phyloP scores from a whole-genome alignment of 192 early-diverging fungal genomes.

The Coemansia sp. region DNA sequence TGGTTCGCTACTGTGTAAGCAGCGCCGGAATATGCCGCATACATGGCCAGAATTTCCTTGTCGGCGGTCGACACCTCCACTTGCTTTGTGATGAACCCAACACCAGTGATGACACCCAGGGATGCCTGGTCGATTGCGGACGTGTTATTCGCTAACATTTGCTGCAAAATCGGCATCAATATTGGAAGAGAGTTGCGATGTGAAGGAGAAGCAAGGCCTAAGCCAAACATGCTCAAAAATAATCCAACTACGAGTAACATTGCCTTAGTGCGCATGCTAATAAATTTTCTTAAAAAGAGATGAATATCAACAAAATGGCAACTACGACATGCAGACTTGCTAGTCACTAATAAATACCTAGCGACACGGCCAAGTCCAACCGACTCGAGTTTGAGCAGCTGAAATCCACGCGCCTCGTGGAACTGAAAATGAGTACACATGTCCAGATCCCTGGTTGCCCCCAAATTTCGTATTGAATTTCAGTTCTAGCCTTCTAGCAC shows the following conservation, averaged over 20 bases:
- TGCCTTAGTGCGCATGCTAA: background rate
- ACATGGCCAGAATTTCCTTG: conserved; percentile 24
- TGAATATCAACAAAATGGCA: background rate
- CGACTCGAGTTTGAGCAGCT: background rate
- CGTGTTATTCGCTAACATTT: background rate
- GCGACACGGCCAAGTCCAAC: background rate
- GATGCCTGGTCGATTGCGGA: background rate
- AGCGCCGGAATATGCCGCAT: conserved; percentile 46
- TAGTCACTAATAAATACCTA: background rate
- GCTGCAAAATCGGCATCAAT: background rate
- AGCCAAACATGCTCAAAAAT: background rate
- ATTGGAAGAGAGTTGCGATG: background rate
- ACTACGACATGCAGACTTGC: background rate
- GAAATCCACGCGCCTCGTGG: background rate
- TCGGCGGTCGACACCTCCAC: conserved; percentile 8
- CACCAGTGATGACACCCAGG: background rate
- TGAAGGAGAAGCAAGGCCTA: background rate
- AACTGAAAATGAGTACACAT: background rate
- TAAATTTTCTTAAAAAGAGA: background rate
- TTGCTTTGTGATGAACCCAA: background rate
- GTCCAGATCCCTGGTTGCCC: background rate
- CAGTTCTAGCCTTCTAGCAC: background rate
- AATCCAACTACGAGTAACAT: background rate
- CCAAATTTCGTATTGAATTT: background rate
- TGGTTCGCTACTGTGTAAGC: conserved; percentile 40